Evolutionary conservation across 495 filamentous ascomycete genomes (phyloP), one percentile per base, ranked within the genome.

Genomic region (Penicillium macrosclerotiorum): DNA sequence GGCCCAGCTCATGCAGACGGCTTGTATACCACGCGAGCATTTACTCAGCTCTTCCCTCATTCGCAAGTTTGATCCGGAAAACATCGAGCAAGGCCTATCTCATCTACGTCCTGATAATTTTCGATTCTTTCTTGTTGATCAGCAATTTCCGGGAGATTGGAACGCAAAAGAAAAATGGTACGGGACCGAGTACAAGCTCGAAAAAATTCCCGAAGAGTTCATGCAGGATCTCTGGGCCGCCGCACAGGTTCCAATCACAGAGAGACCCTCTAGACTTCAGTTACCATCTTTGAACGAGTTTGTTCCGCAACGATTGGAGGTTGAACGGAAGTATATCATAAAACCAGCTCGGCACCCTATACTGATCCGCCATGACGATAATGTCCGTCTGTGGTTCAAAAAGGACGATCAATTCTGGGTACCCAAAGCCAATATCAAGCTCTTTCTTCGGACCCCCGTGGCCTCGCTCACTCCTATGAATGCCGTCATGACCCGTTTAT

Each of bases 391-490:
- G n/a, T 99, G 93, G 93, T 96, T 81, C 69, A 99, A 99, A 77
- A 97, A 97, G 68, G 93, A 99, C 54, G 93, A 99, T 55, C 88
- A 82, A 0, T 99, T 96, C 70, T 99, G 93, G 93, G 93, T 99
- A 3, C 93, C 93, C 2, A 96, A 95, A 64, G 93, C 84, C 0
- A 95, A 86, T 52, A 63, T 96, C n/a, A 77, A 89, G 53, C 77
- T 95, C 29, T 86, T 80, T 37, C 76, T 94, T 50, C 80, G 87
- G 47, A 96, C 86, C 44, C 86, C 90, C 4, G 60, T 95, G 25
- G 79, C 84, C 16, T 83, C 80, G 63, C 78, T 86, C 2, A 90
- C 86, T 3, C 88, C 93, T 3, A 81, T 83, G 31, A 90, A 83
- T 39, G 67, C 78, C 16, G 82, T 95, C 24, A 92, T 90, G 59